Conservation (phyloP, 2,329 filamentous ascomycete genomes). For the Pseudogymnoascus sp. region DNA sequence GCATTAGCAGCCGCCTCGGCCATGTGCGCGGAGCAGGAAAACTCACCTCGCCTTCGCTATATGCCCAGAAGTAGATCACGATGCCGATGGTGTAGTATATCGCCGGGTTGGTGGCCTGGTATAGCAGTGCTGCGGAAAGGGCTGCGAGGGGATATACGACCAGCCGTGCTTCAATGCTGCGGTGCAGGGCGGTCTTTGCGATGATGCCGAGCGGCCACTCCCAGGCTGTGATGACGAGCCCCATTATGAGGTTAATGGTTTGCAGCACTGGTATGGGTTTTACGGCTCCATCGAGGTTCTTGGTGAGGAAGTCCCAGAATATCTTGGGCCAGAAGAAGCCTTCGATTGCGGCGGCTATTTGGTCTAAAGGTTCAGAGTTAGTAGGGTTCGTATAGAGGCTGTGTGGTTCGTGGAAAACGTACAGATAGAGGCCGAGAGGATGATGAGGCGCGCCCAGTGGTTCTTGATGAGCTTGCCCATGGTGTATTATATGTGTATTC, state of each 20-base stretch:
- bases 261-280: conserved; percentile 85
- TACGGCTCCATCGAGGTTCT: conserved; percentile 77
- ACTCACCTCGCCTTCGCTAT: conserved; percentile 86
- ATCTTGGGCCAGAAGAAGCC: conserved; percentile 98
- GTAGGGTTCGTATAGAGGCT: conserved; percentile 13
- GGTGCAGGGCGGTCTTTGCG: conserved; percentile 70
- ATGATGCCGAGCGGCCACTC: conserved; percentile 82
- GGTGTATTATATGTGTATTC: conserved; percentile 17
- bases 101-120: conserved; percentile 87
- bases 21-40: not conserved
- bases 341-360: conserved; percentile 74
- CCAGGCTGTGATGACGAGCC: conserved; percentile 69
- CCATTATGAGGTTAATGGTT: conserved; percentile 79
- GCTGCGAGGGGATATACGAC: conserved; percentile 73
- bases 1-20: not conserved
- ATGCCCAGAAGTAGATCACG: conserved; percentile 90
- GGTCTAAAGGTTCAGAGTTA: conserved; percentile 48
- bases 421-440: conserved; percentile 68
- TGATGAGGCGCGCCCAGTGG: conserved; percentile 93
- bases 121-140: conserved; percentile 68
- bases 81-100: conserved; percentile 87
- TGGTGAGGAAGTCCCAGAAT: conserved; percentile 95
- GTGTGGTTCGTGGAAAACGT: conserved; percentile 23
- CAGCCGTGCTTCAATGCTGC: conserved; percentile 79
- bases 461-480: conserved; percentile 99